phyloP scores from a whole-genome alignment of 208 protist species.

The Wallacemonas sp. region DNA sequence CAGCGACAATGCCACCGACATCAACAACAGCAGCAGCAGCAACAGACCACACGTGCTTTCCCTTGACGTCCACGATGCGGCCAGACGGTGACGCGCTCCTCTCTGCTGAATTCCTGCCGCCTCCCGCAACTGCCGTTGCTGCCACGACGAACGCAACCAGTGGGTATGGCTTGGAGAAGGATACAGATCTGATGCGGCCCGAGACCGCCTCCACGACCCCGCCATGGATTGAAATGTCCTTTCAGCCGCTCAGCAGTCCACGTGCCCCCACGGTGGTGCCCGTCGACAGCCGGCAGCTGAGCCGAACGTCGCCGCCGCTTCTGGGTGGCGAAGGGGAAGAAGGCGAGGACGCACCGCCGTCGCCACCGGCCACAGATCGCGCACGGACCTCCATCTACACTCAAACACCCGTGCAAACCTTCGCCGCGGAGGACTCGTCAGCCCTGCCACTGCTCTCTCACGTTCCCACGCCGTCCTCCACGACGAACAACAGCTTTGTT shows the following conservation, averaged over 20 bases:
- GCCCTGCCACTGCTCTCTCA: neutral
- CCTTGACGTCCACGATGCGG: too few relatives aligned
- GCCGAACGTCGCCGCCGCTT: slow-evolving; percentile 9
- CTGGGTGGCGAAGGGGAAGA: too few relatives aligned
- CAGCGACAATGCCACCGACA: neutral
- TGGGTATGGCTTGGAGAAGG: neutral
- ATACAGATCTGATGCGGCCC: neutral
- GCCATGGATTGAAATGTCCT: too few relatives aligned
- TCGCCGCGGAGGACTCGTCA: too few relatives aligned
- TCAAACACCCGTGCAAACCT: too few relatives aligned
- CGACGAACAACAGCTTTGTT: slow-evolving; percentile 7
- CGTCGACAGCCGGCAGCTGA: neutral
- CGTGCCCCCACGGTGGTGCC: neutral
- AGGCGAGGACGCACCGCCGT: too few relatives aligned
- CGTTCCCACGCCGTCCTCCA: slow-evolving; percentile 5
- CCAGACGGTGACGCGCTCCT: neutral
- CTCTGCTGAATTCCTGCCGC: neutral
- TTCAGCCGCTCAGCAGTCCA: neutral
- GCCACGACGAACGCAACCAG: too few relatives aligned
- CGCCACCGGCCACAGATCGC: too few relatives aligned
- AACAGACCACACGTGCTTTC: neutral
- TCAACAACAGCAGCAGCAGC: neutral
- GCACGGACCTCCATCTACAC: too few relatives aligned
- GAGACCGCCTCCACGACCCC: neutral
- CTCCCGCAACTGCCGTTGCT: too few relatives aligned